Percentiles rank a stretch among this genome's conserved stretches.
Conservation (phyloP, 139 green algal genomes). For the Chlamydomonas schloesseri region DNA sequence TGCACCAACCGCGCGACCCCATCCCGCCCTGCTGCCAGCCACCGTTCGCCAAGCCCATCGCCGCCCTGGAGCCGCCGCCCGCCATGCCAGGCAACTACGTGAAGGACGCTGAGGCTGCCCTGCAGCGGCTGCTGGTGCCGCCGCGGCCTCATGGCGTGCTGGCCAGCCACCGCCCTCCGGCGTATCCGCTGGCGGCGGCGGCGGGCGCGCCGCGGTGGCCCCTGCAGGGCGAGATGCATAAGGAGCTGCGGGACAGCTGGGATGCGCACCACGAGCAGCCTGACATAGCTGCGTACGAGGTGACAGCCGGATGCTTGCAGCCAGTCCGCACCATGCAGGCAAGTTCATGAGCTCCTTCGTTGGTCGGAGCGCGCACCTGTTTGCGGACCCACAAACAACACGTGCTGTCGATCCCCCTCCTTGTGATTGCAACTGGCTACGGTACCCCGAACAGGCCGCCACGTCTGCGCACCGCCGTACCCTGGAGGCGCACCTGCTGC, state of each 20-base stretch:
- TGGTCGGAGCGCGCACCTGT: too few relatives aligned
- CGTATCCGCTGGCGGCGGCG: background rate
- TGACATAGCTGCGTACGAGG: background rate
- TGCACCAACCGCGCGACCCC: background rate
- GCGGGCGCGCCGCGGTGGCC: background rate
- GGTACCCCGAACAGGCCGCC: background rate
- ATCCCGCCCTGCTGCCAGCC: background rate
- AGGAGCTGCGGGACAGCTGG: conserved; percentile 62
- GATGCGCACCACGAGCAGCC: conserved; percentile 38
- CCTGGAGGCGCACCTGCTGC: conserved; percentile 41
- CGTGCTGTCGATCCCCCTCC: too few relatives aligned
- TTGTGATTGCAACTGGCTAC: too few relatives aligned
- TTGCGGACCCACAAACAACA: too few relatives aligned
- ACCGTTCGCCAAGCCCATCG: background rate
- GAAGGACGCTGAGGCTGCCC: background rate
- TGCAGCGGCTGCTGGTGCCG: background rate
- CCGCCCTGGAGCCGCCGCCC: background rate
- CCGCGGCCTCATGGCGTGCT: too few relatives aligned
- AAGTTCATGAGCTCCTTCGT: too few relatives aligned
- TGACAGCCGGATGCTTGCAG: background rate
- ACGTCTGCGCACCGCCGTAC: background rate
- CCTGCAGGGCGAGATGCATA: conserved; percentile 51
- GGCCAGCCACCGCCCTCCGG: background rate
- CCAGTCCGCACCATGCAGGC: background rate
- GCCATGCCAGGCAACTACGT: background rate